These are phyloP conservation scores for Aspergillus bridgeri DNA, from an alignment of 495 filamentous ascomycete species.

Conservation along the genomic window DNA sequence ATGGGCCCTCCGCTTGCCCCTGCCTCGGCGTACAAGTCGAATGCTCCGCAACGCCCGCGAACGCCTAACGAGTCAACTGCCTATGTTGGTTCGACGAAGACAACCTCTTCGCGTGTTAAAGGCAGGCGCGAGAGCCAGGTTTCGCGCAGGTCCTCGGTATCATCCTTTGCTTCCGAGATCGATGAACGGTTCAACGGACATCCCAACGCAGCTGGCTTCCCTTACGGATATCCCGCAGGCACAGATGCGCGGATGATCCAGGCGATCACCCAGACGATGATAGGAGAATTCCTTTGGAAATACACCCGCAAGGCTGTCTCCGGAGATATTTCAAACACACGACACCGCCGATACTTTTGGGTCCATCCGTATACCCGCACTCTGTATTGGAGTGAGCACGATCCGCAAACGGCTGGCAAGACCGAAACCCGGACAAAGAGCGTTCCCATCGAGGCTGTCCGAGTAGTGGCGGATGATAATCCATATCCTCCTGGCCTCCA, in stretches of 20 bases:
- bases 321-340: conserved; percentile 76
- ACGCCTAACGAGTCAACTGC: conserved; percentile 59
- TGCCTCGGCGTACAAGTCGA: conserved; percentile 68
- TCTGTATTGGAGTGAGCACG: conserved; percentile 92
- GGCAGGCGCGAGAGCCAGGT: conserved; percentile 51
- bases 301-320: conserved; percentile 91
- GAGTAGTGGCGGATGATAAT: conserved; percentile 94
- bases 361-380: conserved; percentile 97
- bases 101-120: conserved; percentile 42
- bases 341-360: conserved; percentile 97
- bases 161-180: conserved; percentile 91
- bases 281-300: conserved; percentile 98
- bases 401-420: conserved; percentile 75
- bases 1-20: conserved; percentile 89
- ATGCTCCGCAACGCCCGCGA: conserved; percentile 54
- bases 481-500: conserved; percentile 92
- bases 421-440: conserved; percentile 86
- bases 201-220: conserved; percentile 52
- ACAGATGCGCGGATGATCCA: conserved; percentile 99
- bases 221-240: conserved; percentile 50
- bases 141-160: conserved; percentile 78
- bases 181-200: conserved; percentile 84
- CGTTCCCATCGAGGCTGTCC: conserved; percentile 87
- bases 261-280: conserved; percentile 99
- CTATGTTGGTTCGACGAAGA: conserved; percentile 53